Base-by-base conservation (phyloP, 73 alveolate genomes). In the Paramecium biaurelia region DNA sequence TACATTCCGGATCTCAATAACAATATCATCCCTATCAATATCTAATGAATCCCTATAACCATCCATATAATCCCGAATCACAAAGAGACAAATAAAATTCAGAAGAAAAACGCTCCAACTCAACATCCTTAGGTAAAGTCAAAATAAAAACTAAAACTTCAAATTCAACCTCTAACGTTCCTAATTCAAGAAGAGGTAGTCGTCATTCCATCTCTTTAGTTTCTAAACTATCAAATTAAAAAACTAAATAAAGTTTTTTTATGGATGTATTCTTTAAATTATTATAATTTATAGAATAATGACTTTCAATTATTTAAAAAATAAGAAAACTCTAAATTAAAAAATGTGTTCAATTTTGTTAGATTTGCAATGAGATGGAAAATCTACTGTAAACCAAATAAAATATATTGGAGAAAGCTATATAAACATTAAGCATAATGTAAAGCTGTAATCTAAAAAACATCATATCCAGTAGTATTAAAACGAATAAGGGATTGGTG, bases 61-160 rank as follows among this genome's bases (percentile, higher is more conserved):
- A 89, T 96, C 99, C 18, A 96, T 97, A 42, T 97, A 97, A 92
- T 92, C 87, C 47, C 97, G 97, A 41, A 96, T 58, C 79, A 96
- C 92, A 90, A n/a, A 53, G 68, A 53, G 7, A 3, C 9, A 21
- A 21, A 5, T 18, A 53, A n/a, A 53, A 53, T 1, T 15, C 68
- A 93, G 96, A 30, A 97, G 97, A 59, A 97, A 95, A 63, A 63
- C 26, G 12, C 4, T 63, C 41, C 3, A 7, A 63, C 24, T 53
- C 68, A 15, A 38, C 10, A 0, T 38, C 47, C 0, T 20, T 2
- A 14, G 86, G 12, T 5, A 72, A 72, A 72, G 3, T 4, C 0
- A 72, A 72, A 26, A 9, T 18, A 14, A 35, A 72, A 72, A 72
- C 74, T 30, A 23, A 53, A 53, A 53, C 26, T 53, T n/a, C n/a